phyloP scores from a whole-genome alignment of 2,329 filamentous ascomycete species.

The Aureobasidium zeae region DNA sequence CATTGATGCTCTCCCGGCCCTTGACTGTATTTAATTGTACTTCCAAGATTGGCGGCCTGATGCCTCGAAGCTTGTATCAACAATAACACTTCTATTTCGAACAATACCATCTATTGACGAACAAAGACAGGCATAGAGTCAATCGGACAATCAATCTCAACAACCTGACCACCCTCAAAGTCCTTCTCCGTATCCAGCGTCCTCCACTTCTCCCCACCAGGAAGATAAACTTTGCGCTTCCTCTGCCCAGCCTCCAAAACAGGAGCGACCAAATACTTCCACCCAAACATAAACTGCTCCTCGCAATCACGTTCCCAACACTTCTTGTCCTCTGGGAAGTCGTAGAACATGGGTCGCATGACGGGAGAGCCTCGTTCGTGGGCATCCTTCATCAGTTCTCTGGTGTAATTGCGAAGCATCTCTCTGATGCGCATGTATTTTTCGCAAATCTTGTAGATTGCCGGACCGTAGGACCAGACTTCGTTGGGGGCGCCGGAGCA shows the following conservation, averaged over 20 bases:
- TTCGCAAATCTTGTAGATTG: slow-evolving; percentile 51
- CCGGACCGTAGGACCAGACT: slow-evolving; percentile 56
- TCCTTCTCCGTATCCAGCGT: slow-evolving; percentile 28
- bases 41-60: no score
- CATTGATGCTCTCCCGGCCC: no score
- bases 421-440: slow-evolving; percentile 53
- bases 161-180: slow-evolving; percentile 32
- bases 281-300: slow-evolving; percentile 56
- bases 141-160: slow-evolving; percentile 38
- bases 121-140: slow-evolving; percentile 42
- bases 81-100: no score
- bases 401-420: slow-evolving; percentile 48
- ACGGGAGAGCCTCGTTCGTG: slow-evolving; percentile 52
- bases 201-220: slow-evolving; percentile 39
- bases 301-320: slow-evolving; percentile 52
- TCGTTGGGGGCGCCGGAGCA: slow-evolving; percentile 49
- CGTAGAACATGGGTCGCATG: slow-evolving; percentile 55
- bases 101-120: slow-evolving; percentile 14
- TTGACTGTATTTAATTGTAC: no score
- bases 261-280: slow-evolving; percentile 50
- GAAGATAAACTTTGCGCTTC: slow-evolving; percentile 45
- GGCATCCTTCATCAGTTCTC: slow-evolving; percentile 50
- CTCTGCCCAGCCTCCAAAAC: slow-evolving; percentile 43
- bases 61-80: no score
- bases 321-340: slow-evolving; percentile 47